Evolutionary conservation across 2,329 filamentous ascomycete species (phyloP), one percentile per base, ranked within the genome.

Genomic region (Diaporthe vexans): DNA sequence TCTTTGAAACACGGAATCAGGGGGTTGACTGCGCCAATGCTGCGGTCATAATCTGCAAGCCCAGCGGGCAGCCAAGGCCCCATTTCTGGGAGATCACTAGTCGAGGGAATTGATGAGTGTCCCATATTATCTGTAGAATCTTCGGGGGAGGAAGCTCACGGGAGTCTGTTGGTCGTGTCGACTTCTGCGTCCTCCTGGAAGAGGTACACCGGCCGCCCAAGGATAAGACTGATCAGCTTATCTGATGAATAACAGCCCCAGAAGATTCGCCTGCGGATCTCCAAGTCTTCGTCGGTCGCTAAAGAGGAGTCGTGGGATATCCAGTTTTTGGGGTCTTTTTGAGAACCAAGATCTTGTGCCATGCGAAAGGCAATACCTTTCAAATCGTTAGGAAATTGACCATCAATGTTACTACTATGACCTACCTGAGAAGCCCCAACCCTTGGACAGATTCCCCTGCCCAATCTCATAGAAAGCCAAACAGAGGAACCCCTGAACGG

Each of bases 321-420:
- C 78, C 78, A 81, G 2, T 73, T 58, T 21, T 77, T 76, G 0
- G 79, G 79, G 26, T 80, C 79, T 68, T 75, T 77, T 37, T 81
- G 78, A 37, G 81, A 78, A 2, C 79, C 80, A 7, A 81, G 46
- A 51, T 81, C 80, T 61, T 81, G 78, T 0, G 77, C 80, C 76
- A 81, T 80, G 1, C 80, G 79, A 57, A 81, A 81, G 4, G 80
- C 80, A 21, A 81, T 80, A 7, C 80, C 79, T 81, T 43, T 1
- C 1, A 10, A 4, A 29, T 78, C 76, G 70, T 79, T 77, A 2
- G 75, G 77, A 73, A 77, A 78, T 1, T 79, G 77, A 29, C 79
- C 79, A 2, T 77, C 77, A 24, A 78, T 78, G 6, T 78, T 76
- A 78, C 11, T 2, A 5, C 13, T 11, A 15, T 17, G 13, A 68